Evolutionary conservation across 176 grass and related monocot species (phyloP), one percentile per base, ranked within the genome.

Genomic region (Oryza coarctata): DNA sequence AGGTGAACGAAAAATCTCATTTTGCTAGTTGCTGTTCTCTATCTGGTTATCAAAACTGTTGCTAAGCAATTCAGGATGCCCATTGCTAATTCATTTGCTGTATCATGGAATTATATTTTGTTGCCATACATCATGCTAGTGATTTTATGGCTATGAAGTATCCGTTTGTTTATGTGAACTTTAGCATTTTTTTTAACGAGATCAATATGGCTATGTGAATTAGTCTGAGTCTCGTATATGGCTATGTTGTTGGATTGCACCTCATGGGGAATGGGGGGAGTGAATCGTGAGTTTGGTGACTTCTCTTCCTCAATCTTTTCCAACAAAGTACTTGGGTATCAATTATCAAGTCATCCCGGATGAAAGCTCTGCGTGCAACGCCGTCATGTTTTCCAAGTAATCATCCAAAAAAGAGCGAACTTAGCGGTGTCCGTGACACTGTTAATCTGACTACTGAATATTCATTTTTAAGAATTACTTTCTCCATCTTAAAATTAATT

Each of bases 1-100:
- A 39, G 34, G 39, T 80, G 40, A 68, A 66, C 11, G n/a, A n/a
- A 3, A 3, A 75, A 61, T 74, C 49, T 85, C 33, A 22, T 80
- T 70, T 47, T 0, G 31, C 49, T 31, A 20, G 36, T 49, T 60
- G 45, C 17, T 75, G 26, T 68, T 67, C 49, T 57, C 44, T 71
- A 11, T 38, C 38, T 63, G 36, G 34, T 80, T 26, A 38, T 41
- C 17, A 32, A 79, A 22, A 29, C 13, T 58, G 11, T 65, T 78
- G 15, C 32, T 49, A 45, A 83, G 39, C 18, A 57, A 64, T 1
- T 32, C 58, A 34, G 18, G 12, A 26, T 71, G 6, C 44, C 47
- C 18, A 11, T 12, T 33, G 32, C 55, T 41, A 41, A 36, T 32
- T 65, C 38, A 14, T 17, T 65, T 43, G 66, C 35, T n/a, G 12